These are phyloP conservation scores for Colletotrichum orchidophilum DNA, from an alignment of 2,329 filamentous ascomycete genomes.

Conservation along the genomic window DNA sequence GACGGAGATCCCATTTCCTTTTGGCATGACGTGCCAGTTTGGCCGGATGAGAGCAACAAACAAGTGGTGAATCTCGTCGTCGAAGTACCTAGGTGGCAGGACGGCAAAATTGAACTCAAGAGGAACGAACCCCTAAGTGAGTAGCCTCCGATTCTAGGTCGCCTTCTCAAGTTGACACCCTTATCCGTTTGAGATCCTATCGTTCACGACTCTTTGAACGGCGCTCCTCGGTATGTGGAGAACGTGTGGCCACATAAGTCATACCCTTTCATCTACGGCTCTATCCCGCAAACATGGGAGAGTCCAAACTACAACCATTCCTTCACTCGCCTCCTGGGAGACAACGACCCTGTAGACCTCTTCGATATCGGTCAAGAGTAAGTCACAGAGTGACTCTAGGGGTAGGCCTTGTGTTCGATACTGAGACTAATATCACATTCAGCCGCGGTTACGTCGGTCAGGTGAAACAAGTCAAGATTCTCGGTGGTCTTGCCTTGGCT, in stretches of 20 bases:
- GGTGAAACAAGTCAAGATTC: constrained; percentile 52
- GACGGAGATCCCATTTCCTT: constrained; percentile 50
- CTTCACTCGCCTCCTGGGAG: constrained; percentile 48
- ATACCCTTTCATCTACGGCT: constrained; percentile 54
- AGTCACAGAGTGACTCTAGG: not conserved
- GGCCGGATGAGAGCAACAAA: constrained; percentile 45
- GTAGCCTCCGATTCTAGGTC: not conserved
- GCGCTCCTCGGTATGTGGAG: constrained; percentile 49
- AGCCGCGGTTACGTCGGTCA: constrained; percentile 47
- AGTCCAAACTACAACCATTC: constrained; percentile 50
- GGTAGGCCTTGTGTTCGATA: not conserved
- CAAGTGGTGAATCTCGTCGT: constrained; percentile 50
- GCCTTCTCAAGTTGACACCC: not conserved
- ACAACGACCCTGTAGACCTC: constrained; percentile 54
- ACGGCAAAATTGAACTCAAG: constrained; percentile 50
- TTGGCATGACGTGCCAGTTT: constrained; percentile 54
- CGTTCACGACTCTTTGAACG: constrained; percentile 51
- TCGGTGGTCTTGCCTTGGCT: constrained; percentile 50
- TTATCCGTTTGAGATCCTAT: constrained; percentile 46
- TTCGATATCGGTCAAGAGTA: constrained; percentile 50
- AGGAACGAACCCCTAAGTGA: constrained; percentile 50
- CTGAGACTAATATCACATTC: not conserved
- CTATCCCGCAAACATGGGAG: constrained; percentile 56
- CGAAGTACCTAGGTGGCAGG: constrained; percentile 53
- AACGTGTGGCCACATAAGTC: constrained; percentile 54